Evolutionary conservation across 371 early-diverging fungal species (phyloP).

Genomic region (Choanephora cucurbitarum): DNA sequence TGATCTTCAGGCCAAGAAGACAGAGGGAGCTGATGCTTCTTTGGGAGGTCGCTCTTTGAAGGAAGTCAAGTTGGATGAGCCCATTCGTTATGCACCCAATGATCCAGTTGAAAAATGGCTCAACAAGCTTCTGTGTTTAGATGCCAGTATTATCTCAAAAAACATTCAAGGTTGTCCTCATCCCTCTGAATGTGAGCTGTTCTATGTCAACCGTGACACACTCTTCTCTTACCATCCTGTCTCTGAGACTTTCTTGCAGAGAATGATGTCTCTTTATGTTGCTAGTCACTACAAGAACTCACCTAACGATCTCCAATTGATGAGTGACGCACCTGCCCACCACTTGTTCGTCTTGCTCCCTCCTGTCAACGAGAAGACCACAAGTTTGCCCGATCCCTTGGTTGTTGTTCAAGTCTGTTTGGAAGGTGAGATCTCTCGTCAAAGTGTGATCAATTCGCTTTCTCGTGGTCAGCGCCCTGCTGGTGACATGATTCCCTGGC

Average conservation of each 20-base stretch:
- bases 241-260: constrained; percentile 95
- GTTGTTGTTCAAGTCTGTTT: constrained; percentile 92
- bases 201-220: constrained; percentile 94
- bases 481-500: constrained; percentile 99
- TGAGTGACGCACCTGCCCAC: constrained; percentile 99
- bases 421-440: constrained; percentile 94
- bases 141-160: constrained; percentile 78
- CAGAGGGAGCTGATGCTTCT: constrained; percentile 40
- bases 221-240: constrained; percentile 96
- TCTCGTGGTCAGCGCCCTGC: constrained; percentile 84
- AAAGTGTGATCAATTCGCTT: constrained; percentile 82
- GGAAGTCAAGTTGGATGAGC: constrained; percentile 92
- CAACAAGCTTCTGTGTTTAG: constrained; percentile 92
- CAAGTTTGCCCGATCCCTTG: constrained; percentile 91
- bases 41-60: constrained; percentile 79
- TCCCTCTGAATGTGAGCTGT: constrained; percentile 94
- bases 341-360: constrained; percentile 97
- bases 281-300: constrained; percentile 99
- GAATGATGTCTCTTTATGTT: constrained; percentile 96
- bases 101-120: constrained; percentile 99
- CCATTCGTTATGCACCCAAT: constrained; percentile 92
- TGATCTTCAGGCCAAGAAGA: constrained; percentile 53
- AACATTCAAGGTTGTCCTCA: constrained; percentile 89
- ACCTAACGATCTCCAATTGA: constrained; percentile 98
- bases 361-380: constrained; percentile 72